Base-by-base conservation (phyloP, 2,329 filamentous ascomycete genomes). In the Fusarium mexicanum region DNA sequence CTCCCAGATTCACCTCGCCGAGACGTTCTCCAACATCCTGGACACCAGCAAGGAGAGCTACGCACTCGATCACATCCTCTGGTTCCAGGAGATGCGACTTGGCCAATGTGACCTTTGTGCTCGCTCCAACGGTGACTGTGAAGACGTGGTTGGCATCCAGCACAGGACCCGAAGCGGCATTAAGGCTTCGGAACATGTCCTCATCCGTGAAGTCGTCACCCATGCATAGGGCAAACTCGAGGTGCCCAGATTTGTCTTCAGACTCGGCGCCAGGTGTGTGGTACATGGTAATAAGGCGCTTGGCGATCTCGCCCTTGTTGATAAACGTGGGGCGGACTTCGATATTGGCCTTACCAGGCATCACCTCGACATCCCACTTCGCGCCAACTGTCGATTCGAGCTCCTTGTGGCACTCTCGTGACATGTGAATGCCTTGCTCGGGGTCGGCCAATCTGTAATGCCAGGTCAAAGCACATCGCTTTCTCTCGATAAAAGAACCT, bases 161-260 rank as follows among this genome's bases (percentile, higher is more conserved):
- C 82, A 84, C 91, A 80, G 79, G 88, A 81, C 85, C 87, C 5
- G 86, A 87, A 9, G 89, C 81, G 2, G 84, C 86, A 77, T 91
- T 91, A 50, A 98, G 88, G 20, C 94, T 92, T 64, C 94, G 93
- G 90, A 98, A 98, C 90, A 92, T 91, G 92, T 97, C 96, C 88
- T 99, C 96, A 80, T 99, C 96, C 11, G 96, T 99, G 77, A 96
- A 97, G 80, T 99, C 96, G 82, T 99, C 96, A 47, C 96, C 96
- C 70, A 95, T 85, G 83, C 96, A 99, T 59, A 98, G 87, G 17
- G 97, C 91, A 79, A 98, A 98, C 76, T 96, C 94, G 1, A 95
- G 89, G 61, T 89, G 88, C 58, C 90, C 83, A 10, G 78, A 77
- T 55, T 83, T 86, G 8, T 85, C 85, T 5, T 84, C 83, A 6